These are phyloP conservation scores for Gautieria morchelliformis DNA, from an alignment of 768 basidiomycete species.

Conservation along the genomic window DNA sequence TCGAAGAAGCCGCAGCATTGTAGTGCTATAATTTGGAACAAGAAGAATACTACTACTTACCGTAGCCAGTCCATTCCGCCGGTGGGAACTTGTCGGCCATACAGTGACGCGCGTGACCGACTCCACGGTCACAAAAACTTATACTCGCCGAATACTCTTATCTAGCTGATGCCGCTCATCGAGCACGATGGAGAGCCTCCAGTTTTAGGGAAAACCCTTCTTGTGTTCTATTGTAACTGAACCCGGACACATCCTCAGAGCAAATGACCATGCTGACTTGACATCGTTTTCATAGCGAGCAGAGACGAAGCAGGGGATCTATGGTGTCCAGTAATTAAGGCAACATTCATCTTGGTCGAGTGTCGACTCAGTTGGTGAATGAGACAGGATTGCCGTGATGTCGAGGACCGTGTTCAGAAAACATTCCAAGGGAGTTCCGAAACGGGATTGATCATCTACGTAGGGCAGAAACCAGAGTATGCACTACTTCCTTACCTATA, in stretches of 20 bases:
- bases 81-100: too few relatives aligned
- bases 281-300: background rate
- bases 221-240: background rate
- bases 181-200: background rate
- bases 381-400: slow-evolving; percentile 4
- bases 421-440: background rate
- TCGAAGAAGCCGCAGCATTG: too few relatives aligned
- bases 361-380: background rate
- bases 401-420: background rate
- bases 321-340: slow-evolving; percentile 3
- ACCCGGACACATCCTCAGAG: background rate
- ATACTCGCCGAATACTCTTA: too few relatives aligned
- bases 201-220: background rate
- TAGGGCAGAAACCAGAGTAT: slow-evolving; percentile 3
- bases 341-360: background rate
- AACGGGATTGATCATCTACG: slow-evolving; percentile 2
- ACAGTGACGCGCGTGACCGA: too few relatives aligned
- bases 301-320: slow-evolving; percentile 1
- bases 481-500: background rate
- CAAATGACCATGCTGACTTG: background rate
- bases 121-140: too few relatives aligned
- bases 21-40: too few relatives aligned
- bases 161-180: background rate
- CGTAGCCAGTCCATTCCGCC: too few relatives aligned
- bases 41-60: too few relatives aligned